Evolutionary conservation across 768 basidiomycete species (phyloP).

Genomic region (Rhizopogon vulgaris): DNA sequence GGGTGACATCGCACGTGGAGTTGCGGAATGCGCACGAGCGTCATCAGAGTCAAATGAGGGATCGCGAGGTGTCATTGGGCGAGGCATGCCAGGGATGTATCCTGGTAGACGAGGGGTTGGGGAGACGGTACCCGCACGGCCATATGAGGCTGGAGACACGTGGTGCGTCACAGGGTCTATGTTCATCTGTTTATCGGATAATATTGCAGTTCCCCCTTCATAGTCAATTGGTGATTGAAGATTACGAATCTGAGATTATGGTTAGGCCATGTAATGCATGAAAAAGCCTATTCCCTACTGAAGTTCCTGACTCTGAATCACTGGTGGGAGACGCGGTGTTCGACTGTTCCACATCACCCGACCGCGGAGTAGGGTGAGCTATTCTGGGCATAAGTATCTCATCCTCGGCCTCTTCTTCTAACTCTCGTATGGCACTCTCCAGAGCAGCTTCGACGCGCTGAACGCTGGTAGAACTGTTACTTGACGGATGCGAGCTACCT

Average conservation of each 20-base stretch:
- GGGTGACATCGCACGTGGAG: constrained; percentile 74
- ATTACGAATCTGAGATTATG: constrained; percentile 14
- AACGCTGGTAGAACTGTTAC: constrained; percentile 44
- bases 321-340: constrained; percentile 14
- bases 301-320: constrained; percentile 11
- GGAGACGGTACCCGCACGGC: constrained; percentile 44
- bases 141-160: constrained; percentile 55
- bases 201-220: constrained; percentile 68
- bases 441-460: constrained; percentile 64
- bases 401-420: constrained; percentile 70
- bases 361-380: constrained; percentile 39
- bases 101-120: constrained; percentile 61
- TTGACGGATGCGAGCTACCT: constrained; percentile 21
- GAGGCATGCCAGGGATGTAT: constrained; percentile 86
- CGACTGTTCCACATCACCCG: constrained; percentile 19
- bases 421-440: constrained; percentile 69
- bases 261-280: constrained; percentile 14
- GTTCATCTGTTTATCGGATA: constrained; percentile 49
- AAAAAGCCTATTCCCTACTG: constrained; percentile 16
- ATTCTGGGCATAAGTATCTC: constrained; percentile 72
- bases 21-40: constrained; percentile 61
- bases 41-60: constrained; percentile 60
- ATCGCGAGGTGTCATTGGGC: constrained; percentile 87
- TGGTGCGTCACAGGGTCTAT: constrained; percentile 44
- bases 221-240: constrained; percentile 36